Percentiles rank a stretch among this genome's conserved stretches.
phyloP scores from a whole-genome alignment of 441 rosid genomes.

The Pelargonium citronellum region DNA sequence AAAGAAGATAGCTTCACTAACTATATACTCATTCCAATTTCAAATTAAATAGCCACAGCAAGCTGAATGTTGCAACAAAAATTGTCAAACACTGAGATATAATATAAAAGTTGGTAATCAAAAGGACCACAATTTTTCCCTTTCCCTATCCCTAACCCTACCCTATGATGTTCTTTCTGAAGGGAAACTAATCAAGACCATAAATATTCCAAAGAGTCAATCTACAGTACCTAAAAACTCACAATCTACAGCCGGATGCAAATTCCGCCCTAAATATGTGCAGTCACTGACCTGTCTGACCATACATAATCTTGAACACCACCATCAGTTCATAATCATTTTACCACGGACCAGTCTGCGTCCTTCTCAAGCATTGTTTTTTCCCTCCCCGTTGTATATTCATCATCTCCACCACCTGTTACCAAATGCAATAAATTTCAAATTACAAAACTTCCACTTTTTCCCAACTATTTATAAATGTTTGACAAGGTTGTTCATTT shows the following conservation, averaged over 20 bases:
- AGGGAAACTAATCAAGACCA: too few species aligned
- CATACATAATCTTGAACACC: constrained; percentile 20
- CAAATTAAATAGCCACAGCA: too few species aligned
- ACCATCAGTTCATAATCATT: constrained; percentile 12
- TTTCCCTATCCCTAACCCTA: too few species aligned
- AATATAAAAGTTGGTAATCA: too few species aligned
- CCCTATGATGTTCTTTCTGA: too few species aligned
- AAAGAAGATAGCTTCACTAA: too few species aligned
- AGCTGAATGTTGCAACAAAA: too few species aligned
- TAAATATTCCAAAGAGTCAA: constrained; percentile 17
- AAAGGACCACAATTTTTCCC: too few species aligned
- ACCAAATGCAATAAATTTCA: constrained; percentile 17
- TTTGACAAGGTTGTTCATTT: too few species aligned
- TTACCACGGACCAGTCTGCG: constrained; percentile 91
- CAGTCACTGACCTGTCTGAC: constrained; percentile 29
- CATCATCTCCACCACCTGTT: constrained; percentile 61
- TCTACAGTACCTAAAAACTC: constrained; percentile 21
- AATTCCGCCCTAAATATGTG: constrained; percentile 30
- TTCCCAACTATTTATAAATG: too few species aligned
- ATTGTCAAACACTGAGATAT: too few species aligned
- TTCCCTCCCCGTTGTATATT: constrained; percentile 45
- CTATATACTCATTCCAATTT: too few species aligned
- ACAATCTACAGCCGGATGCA: constrained; percentile 25
- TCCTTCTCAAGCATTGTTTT: constrained; percentile 65
- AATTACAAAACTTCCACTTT: neutral